Evolutionary conservation across 805 yeast species (phyloP), one percentile per base, ranked within the genome.

Genomic region (Starmerella lactis-condensi): DNA sequence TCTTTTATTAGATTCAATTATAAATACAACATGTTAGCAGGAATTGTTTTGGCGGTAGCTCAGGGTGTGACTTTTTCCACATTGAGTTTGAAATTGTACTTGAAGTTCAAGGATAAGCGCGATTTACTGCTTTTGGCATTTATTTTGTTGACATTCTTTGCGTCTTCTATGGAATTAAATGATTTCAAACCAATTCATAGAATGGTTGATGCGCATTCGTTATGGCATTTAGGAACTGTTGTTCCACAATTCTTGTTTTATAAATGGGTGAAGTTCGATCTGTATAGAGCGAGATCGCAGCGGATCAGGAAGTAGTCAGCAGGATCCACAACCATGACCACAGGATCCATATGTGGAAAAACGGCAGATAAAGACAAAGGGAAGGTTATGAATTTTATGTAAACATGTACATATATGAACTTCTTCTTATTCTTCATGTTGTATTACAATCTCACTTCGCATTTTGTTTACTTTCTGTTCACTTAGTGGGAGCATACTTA

Each of bases 201-300:
- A 42, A 61, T 77, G 24, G 44, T 89, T 0, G 98, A 89, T 54
- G 92, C 94, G 0, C 98, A 89, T 53, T 70, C 94, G 0, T 46
- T 85, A 24, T 89, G 98, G 98, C 98, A 89, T 51, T 62, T 76
- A 17, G 67, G 78, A 14, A 89, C 98, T 0, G 71, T 83, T 2
- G 51, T 79, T 46, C 96, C 96, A 0, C 69, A 85, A 0, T 56
- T 67, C 35, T 64, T 67, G 38, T 68, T 92, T 69, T 83, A 75
- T 50, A 67, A 65, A 33, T 63, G 62, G 53, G 51, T 60, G 53
- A 29, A 30, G 20, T 33, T 35, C 27, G 64, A 59, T 34, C 23
- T 53, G 32, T n/a, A n/a, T n/a, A n/a, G n/a, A n/a, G n/a, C n/a
- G n/a, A n/a, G n/a, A n/a, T n/a, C n/a, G n/a, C n/a, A n/a, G n/a